Percentiles rank a stretch among this genome's conserved stretches.
phyloP scores from a whole-genome alignment of 805 yeast genomes.

The Trichomonascus vanleenenianus region DNA sequence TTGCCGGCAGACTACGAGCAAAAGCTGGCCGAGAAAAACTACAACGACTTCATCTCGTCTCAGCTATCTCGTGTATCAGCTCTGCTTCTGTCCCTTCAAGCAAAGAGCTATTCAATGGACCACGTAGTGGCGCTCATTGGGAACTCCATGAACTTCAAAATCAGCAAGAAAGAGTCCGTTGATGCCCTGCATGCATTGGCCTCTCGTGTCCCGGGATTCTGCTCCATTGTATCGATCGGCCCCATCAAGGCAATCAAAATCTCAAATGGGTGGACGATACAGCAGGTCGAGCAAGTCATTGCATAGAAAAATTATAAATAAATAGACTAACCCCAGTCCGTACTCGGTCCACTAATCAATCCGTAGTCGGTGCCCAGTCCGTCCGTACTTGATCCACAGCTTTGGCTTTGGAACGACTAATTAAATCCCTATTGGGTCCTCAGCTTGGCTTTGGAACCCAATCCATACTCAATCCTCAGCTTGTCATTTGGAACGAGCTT shows the following conservation, averaged over 20 bases:
- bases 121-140: constrained; percentile 18
- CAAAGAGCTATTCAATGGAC: constrained; percentile 14
- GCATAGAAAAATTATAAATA: background rate
- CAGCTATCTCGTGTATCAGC: constrained; percentile 20
- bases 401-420: background rate
- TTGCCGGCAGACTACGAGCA: constrained; percentile 1
- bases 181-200: constrained; percentile 19
- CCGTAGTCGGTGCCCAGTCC: no score
- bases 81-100: constrained; percentile 16
- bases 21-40: constrained; percentile 1
- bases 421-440: background rate
- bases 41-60: constrained; percentile 17
- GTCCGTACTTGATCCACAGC: no score
- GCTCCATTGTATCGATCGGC: constrained; percentile 21
- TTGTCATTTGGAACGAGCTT: background rate
- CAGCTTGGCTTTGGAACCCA: background rate
- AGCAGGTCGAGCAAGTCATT: background rate
- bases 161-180: constrained; percentile 20
- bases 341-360: background rate
- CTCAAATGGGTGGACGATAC: constrained; percentile 7
- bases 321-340: no score
- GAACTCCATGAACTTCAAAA: constrained; percentile 14
- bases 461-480: background rate
- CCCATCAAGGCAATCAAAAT: constrained; percentile 17
- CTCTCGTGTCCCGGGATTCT: constrained; percentile 18